These are phyloP conservation scores for Aspergillus sclerotioniger DNA, from an alignment of 495 filamentous ascomycete genomes.

Conservation along the genomic window DNA sequence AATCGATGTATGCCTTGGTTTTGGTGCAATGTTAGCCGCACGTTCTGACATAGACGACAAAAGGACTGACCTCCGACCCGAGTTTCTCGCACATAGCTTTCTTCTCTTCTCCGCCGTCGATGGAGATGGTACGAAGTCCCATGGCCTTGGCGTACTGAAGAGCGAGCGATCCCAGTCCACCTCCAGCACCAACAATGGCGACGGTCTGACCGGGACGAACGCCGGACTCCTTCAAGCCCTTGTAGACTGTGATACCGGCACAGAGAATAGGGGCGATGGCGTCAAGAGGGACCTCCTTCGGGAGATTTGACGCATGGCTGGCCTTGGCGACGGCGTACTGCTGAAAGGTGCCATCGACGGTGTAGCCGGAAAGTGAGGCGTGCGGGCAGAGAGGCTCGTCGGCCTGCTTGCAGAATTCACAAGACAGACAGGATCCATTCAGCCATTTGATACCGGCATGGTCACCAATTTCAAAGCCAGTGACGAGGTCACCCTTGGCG, in stretches of 20 bases:
- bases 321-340: constrained; percentile 88
- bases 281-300: constrained; percentile 71
- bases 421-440: constrained; percentile 76
- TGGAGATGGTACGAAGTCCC: constrained; percentile 74
- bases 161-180: constrained; percentile 79
- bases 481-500: constrained; percentile 68
- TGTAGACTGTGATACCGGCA: constrained; percentile 91
- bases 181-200: constrained; percentile 85
- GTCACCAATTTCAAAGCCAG: constrained; percentile 74
- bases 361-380: constrained; percentile 79
- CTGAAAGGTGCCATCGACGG: constrained; percentile 90
- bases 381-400: constrained; percentile 75
- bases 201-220: constrained; percentile 72
- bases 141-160: constrained; percentile 87
- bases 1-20: constrained; percentile 66
- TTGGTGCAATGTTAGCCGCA: constrained; percentile 11
- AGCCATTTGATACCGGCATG: constrained; percentile 89
- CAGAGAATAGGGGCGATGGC: constrained; percentile 79
- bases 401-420: constrained; percentile 75
- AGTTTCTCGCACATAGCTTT: constrained; percentile 61
- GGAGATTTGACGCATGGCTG: constrained; percentile 74
- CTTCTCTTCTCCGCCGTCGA: constrained; percentile 81
- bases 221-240: constrained; percentile 82
- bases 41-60: too few species aligned
- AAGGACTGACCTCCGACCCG: constrained; percentile 51